Evolutionary conservation across 495 filamentous ascomycete species (phyloP).

Genomic region (Pyrenula massariospora): DNA sequence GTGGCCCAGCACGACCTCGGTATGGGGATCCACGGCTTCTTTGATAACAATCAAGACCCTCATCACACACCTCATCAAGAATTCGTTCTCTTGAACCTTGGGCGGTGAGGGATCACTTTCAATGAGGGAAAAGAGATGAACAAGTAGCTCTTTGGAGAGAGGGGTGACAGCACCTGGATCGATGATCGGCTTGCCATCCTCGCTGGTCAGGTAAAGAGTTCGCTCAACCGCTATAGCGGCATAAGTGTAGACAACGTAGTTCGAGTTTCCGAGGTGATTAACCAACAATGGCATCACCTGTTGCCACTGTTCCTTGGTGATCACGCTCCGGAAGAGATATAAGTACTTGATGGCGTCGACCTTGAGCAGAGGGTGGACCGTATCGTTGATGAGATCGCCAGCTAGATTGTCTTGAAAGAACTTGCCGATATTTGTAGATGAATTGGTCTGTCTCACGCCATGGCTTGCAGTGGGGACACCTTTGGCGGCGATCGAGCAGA

Average conservation of each 20-base stretch:
- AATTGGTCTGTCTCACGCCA: constrained; percentile 82
- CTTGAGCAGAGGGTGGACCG: constrained; percentile 73
- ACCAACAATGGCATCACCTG: constrained; percentile 81
- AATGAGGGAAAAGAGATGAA: constrained; percentile 88
- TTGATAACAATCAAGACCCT: constrained; percentile 85
- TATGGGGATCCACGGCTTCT: constrained; percentile 57
- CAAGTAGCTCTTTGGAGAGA: constrained; percentile 72
- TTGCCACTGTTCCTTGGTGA: constrained; percentile 76
- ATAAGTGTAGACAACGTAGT: constrained; percentile 96
- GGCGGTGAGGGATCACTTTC: constrained; percentile 67
- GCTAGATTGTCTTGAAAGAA: constrained; percentile 90
- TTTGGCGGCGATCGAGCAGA: constrained; percentile 86
- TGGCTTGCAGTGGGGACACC: constrained; percentile 71
- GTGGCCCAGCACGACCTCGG: constrained; percentile 62
- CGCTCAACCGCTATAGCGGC: constrained; percentile 90
- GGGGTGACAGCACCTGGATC: constrained; percentile 57
- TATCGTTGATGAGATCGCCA: constrained; percentile 57
- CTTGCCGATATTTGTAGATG: constrained; percentile 69
- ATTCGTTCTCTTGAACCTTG: constrained; percentile 98
- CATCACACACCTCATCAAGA: constrained; percentile 97
- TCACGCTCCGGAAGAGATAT: constrained; percentile 86
- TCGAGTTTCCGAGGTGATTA: constrained; percentile 70
- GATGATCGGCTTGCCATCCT: constrained; percentile 62
- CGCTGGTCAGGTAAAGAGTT: constrained; percentile 67
- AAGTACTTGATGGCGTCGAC: constrained; percentile 97